These are phyloP conservation scores for Patellifolia procumbens DNA, from an alignment of 179 eudicot genomes.

Conservation along the genomic window DNA sequence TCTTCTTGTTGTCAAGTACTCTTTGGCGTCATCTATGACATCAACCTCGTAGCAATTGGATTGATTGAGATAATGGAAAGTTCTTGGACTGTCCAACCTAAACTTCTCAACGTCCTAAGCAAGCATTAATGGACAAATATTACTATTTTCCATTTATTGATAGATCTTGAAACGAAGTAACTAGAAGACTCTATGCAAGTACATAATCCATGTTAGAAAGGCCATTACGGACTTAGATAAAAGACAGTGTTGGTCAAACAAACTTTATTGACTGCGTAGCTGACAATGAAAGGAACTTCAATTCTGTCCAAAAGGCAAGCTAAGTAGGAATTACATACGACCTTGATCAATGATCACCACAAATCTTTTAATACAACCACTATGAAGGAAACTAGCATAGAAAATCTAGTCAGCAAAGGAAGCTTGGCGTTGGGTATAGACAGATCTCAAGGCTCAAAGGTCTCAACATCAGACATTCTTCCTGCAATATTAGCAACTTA, in stretches of 20 bases:
- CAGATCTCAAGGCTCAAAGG: background rate
- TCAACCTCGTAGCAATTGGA: slow-evolving; percentile 68
- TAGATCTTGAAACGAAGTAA: background rate
- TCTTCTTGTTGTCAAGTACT: slow-evolving; percentile 70
- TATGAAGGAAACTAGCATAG: background rate
- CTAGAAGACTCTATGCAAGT: background rate
- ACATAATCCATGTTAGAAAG: background rate
- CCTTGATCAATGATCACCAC: background rate
- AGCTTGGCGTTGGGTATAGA: background rate
- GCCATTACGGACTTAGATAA: background rate
- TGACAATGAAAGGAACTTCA: background rate
- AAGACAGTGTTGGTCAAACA: background rate
- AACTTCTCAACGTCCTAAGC: slow-evolving; percentile 60
- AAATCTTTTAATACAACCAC: background rate
- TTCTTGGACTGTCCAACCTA: slow-evolving; percentile 75
- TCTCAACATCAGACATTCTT: background rate
- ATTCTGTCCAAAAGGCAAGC: background rate
- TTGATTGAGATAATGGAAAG: slow-evolving; percentile 84
- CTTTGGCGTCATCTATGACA: slow-evolving; percentile 77
- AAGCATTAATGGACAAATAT: background rate
- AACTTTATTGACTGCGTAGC: background rate
- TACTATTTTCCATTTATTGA: background rate
- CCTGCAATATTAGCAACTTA: background rate
- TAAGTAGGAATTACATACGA: no score
- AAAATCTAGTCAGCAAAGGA: background rate